Evolutionary conservation across 2,329 filamentous ascomycete species (phyloP).

Genomic region (Colletotrichum agaves): DNA sequence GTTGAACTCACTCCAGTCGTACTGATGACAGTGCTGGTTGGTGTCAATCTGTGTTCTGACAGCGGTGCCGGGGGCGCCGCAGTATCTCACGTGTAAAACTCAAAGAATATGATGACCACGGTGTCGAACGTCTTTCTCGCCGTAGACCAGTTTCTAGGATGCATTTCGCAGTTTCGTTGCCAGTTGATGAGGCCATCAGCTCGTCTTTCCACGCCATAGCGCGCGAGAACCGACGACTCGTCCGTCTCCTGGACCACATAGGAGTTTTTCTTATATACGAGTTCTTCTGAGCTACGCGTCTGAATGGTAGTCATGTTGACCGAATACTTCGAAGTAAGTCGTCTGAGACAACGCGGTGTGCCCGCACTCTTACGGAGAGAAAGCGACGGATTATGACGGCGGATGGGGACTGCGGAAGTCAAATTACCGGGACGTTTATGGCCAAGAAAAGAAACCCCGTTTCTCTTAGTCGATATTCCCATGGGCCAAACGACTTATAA

Average conservation of each 20-base stretch:
- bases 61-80: background rate
- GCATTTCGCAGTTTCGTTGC: conserved; percentile 21
- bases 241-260: conserved; percentile 11
- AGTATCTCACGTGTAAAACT: conserved; percentile 40
- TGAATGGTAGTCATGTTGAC: conserved; percentile 1
- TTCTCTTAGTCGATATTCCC: background rate
- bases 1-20: conserved; percentile 25
- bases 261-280: background rate
- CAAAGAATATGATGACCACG: conserved; percentile 39
- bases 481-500: background rate
- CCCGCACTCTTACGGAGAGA: background rate
- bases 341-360: too few relatives aligned
- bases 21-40: conserved; percentile 26
- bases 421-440: too few relatives aligned
- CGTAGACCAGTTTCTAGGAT: conserved; percentile 39
- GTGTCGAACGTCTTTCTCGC: conserved; percentile 39
- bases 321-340: background rate
- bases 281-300: background rate
- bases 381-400: background rate
- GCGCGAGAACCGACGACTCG: conserved; percentile 3
- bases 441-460: too few relatives aligned
- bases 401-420: too few relatives aligned
- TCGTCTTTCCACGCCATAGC: conserved; percentile 27
- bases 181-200: conserved; percentile 28
- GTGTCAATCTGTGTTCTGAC: background rate